Evolutionary conservation across 2,329 filamentous ascomycete genomes (phyloP).

Genomic region (Tolypocladium tropicale): DNA sequence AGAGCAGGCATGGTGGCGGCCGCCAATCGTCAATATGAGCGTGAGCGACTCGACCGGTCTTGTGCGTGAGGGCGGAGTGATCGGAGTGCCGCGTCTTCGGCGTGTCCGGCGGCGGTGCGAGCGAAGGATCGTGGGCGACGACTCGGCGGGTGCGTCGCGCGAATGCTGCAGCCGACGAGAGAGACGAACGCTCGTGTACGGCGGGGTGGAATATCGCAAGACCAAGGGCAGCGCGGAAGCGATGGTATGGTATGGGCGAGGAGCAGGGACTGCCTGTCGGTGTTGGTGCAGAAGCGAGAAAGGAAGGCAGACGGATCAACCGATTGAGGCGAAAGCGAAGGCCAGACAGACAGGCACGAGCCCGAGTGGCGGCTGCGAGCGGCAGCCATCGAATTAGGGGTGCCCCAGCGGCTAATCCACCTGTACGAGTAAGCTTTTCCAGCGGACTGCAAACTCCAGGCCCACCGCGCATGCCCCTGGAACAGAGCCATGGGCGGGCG

Average conservation of each 20-base stretch:
- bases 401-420: background rate
- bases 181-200: background rate
- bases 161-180: background rate
- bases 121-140: background rate
- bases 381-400: background rate
- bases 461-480: background rate
- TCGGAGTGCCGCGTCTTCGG: background rate
- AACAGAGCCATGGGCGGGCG: background rate
- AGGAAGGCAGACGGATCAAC: background rate
- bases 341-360: no score
- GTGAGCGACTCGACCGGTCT: background rate
- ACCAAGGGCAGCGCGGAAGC: background rate
- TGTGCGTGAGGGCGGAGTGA: background rate
- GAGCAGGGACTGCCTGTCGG: background rate
- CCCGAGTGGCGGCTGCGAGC: background rate
- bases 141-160: background rate
- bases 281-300: background rate
- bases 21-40: background rate
- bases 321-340: background rate
- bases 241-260: background rate
- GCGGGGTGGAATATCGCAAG: background rate
- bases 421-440: background rate
- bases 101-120: background rate
- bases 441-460: background rate
- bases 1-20: conserved; percentile 14